Evolutionary conservation across 345 rosid species (phyloP).

Genomic region (Nasturtium officinale): DNA sequence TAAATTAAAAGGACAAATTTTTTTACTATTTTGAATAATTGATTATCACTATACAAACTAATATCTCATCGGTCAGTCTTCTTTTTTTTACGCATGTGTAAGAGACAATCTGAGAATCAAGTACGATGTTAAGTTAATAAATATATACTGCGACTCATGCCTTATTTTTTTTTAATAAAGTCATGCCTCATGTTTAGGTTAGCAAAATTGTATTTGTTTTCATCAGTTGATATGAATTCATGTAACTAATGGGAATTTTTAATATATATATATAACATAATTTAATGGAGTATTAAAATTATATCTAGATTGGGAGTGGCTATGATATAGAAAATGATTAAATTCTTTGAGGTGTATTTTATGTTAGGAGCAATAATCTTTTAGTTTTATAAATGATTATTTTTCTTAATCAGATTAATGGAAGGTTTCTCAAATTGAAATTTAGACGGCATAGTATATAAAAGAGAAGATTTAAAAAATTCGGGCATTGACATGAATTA

Average conservation of each 20-base stretch:
- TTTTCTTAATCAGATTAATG: not conserved
- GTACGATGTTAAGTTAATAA: conserved; percentile 28
- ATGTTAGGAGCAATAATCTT: not conserved
- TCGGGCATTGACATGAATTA: not conserved
- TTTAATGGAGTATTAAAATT: not conserved
- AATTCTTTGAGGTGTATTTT: not conserved
- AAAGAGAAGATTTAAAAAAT: not conserved
- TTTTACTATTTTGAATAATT: conserved; percentile 33
- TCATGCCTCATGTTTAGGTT: no score
- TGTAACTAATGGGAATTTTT: not conserved
- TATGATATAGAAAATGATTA: not conserved
- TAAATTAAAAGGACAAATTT: conserved; percentile 15
- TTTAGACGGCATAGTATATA: not conserved
- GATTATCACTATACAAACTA: conserved; percentile 9
- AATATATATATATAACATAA: not conserved
- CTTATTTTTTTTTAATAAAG: not conserved
- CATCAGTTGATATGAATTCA: not conserved
- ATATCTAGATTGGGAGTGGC: not conserved
- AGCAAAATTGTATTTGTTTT: no score
- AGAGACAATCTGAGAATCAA: conserved; percentile 30
- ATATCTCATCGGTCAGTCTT: conserved; percentile 25
- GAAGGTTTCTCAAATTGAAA: not conserved
- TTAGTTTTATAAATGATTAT: no score
- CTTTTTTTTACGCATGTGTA: conserved; percentile 32
- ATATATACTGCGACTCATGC: conserved; percentile 1